Conservation (phyloP, 306 rosid species). For the Rosa persica region DNA sequence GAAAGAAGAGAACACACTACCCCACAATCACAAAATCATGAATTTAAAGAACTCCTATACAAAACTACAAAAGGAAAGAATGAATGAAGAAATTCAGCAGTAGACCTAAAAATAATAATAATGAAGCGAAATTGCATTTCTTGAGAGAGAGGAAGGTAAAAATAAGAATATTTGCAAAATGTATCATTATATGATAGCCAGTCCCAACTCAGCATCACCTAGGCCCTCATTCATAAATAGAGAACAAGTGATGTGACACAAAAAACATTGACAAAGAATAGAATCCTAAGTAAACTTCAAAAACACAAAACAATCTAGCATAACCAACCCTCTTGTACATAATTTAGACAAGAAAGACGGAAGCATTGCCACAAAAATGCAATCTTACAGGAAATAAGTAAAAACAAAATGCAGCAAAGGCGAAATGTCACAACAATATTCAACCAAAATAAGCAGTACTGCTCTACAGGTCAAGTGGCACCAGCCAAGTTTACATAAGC, state of each 20-base stretch:
- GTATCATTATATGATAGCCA: not conserved
- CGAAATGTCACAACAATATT: not conserved
- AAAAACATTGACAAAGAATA: not conserved
- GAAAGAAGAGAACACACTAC: too few species aligned
- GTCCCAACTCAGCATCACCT: not conserved
- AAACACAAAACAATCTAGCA: not conserved
- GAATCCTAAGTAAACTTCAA: not conserved
- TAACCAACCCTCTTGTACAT: not conserved
- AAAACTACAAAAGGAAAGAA: too few species aligned
- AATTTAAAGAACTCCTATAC: too few species aligned
- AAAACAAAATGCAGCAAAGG: not conserved
- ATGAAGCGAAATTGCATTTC: too few species aligned
- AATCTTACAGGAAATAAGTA: not conserved
- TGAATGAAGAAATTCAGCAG: too few species aligned
- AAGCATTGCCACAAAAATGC: not conserved
- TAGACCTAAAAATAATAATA: too few species aligned
- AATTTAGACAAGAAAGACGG: not conserved
- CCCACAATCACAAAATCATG: too few species aligned
- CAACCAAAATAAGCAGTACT: not conserved
- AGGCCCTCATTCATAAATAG: not conserved
- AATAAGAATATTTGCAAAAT: not conserved
- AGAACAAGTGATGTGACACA: not conserved
- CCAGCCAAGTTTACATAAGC: not conserved
- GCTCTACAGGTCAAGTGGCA: not conserved
- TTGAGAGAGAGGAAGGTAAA: too few species aligned